Percentiles rank a stretch among this genome's conserved stretches.
Conservation (phyloP, 148 eudicot genomes). For the Suaeda aralocaspica region DNA sequence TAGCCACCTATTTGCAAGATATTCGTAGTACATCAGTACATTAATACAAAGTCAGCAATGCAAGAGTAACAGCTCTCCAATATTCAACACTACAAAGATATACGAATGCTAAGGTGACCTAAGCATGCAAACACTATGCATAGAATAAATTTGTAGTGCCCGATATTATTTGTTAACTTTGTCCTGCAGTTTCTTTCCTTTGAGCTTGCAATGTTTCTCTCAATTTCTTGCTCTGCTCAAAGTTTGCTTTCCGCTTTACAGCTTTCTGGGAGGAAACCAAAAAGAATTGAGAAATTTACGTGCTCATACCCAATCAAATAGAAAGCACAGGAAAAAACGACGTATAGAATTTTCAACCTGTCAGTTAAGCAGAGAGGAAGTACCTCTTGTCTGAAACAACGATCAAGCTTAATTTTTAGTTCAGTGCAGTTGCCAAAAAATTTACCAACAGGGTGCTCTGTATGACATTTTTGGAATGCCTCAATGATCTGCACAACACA, state of each 20-base stretch:
- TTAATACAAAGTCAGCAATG: not conserved
- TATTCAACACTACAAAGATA: not conserved
- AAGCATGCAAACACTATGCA: not conserved
- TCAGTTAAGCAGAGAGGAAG: slow-evolving; percentile 13
- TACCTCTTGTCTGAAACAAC: slow-evolving; percentile 88
- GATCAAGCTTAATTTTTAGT: slow-evolving; percentile 86
- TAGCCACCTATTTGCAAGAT: not conserved
- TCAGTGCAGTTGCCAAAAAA: slow-evolving; percentile 87
- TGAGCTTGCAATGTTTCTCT: slow-evolving; percentile 67
- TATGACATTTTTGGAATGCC: slow-evolving; percentile 80
- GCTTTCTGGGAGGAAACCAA: slow-evolving; percentile 84
- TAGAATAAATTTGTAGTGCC: not conserved
- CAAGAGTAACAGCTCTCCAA: not conserved
- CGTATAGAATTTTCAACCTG: not conserved
- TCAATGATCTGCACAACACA: slow-evolving; percentile 68
- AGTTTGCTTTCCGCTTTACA: slow-evolving; percentile 80
- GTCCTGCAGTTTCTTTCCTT: slow-evolving; percentile 57
- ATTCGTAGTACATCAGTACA: not conserved
- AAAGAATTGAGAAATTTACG: not conserved
- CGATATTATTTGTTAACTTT: slow-evolving; percentile 8
- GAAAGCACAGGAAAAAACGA: not conserved
- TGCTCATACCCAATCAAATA: not conserved
- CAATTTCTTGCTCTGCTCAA: slow-evolving; percentile 85
- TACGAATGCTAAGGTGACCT: not conserved
- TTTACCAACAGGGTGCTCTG: slow-evolving; percentile 73